Conservation (phyloP, 1,284 basidiomycete species). For the Ceratobasidium sp. region DNA sequence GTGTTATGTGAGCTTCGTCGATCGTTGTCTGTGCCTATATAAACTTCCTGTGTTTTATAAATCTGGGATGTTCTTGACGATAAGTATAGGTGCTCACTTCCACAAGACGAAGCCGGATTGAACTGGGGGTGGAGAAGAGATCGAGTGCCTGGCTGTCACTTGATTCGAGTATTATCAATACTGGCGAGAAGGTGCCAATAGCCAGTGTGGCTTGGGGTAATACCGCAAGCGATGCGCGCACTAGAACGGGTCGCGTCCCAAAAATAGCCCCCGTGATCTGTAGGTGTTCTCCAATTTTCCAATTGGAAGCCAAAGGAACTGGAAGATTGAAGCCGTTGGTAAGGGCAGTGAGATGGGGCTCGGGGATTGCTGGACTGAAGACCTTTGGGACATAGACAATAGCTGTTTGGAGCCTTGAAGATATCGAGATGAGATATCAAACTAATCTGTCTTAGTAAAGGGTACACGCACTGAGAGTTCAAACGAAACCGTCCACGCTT, state of each 20-base stretch:
- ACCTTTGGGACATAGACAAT: not conserved
- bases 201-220: not conserved
- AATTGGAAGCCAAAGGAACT: not conserved
- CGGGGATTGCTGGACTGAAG: not conserved
- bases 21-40: conserved; percentile 14
- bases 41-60: not conserved
- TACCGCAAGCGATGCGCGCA: not conserved
- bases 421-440: not conserved
- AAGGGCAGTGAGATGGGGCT: not conserved
- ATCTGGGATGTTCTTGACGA: not conserved
- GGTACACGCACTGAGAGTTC: conserved; percentile 1
- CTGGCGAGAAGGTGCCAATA: not conserved
- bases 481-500: conserved; percentile 8
- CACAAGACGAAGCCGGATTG: conserved; percentile 3
- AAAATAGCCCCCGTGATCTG: not conserved
- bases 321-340: not conserved
- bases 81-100: not conserved
- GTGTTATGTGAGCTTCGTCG: conserved; percentile 11
- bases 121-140: conserved; percentile 6
- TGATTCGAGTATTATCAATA: not conserved
- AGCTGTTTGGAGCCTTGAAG: not conserved
- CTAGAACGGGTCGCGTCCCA: not conserved
- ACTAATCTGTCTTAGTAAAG: too few relatives aligned
- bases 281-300: not conserved
- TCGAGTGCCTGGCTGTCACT: not conserved